Evolutionary conservation across 2,329 filamentous ascomycete genomes (phyloP), one percentile per base, ranked within the genome.

Genomic region (Trichoderma sp.): DNA sequence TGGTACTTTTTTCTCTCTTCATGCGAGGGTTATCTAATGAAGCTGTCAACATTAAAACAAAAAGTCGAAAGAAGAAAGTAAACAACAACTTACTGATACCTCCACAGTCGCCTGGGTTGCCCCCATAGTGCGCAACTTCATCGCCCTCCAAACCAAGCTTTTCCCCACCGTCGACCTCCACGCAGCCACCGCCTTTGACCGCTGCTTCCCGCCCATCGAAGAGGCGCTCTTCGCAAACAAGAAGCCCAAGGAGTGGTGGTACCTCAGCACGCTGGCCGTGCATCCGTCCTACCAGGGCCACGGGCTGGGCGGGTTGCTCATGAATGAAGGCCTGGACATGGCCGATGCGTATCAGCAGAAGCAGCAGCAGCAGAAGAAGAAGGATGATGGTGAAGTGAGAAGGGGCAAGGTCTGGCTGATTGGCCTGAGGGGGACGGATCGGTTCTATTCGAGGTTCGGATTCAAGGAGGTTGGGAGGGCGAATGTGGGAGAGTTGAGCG

Each of bases 201-300:
- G 74, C 68, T 72, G 73, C 64, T 74, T 78, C 64, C 67, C 70
- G 37, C 62, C 69, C 40, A 60, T 77, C 49, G 75, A 77, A 62
- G 74, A 74, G 6, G 31, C 70, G 11, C 64, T 77, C 57, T 72
- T 79, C 24, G 73, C 71, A 58, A 74, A 76, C 29, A 73, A 75
- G 33, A 73, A 74, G 33, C 77, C 77, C 33, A 73, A 71, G 33
- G 69, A 73, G 8, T 78, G 78, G 16, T 79, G 76, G 77, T 81
- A 81, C 69, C 74, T 81, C 11, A 77, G 77, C 60, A 77, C 73
- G 21, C 69, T 81, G 24, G 76, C 72, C n/a, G 76, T 81, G 10
- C 71, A 74, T 27, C 79, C 80, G 1, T 62, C 61, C 6, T 63
- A 71, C 0, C 79, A 81, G 67, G 77, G 79, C 24, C 70, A 58